phyloP scores from a whole-genome alignment of 495 filamentous ascomycete species.

The Trichoderma erinaceum region DNA sequence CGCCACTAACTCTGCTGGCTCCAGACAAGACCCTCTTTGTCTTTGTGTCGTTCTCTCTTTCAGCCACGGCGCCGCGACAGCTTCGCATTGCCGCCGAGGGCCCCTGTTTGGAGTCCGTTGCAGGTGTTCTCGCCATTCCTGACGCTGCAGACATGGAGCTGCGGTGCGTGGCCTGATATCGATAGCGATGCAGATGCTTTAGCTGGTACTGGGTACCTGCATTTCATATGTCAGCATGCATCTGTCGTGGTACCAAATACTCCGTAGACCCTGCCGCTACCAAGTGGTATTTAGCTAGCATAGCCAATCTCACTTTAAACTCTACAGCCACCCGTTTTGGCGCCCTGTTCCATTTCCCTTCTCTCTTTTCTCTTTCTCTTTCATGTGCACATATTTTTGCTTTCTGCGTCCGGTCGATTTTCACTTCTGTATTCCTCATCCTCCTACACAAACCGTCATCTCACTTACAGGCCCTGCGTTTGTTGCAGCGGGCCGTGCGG shows the following conservation, averaged over 20 bases:
- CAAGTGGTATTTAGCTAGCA: too few relatives aligned
- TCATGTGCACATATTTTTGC: not conserved
- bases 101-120: not conserved
- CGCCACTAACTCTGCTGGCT: not conserved
- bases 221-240: too few relatives aligned
- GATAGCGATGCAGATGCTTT: too few relatives aligned
- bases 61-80: not conserved
- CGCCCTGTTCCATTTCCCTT: not conserved
- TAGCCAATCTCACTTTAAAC: too few relatives aligned
- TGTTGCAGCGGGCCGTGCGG: conserved; percentile 13
- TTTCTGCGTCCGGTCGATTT: not conserved
- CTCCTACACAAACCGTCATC: not conserved
- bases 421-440: not conserved
- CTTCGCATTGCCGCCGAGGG: conserved; percentile 6
- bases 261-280: too few relatives aligned
- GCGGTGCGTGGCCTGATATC: too few relatives aligned
- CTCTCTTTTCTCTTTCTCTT: not conserved
- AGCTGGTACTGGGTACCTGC: too few relatives aligned
- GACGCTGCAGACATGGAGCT: not conserved
- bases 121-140: not conserved
- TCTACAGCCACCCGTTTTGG: too few relatives aligned
- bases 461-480: not conserved
- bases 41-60: too few relatives aligned
- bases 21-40: not conserved
- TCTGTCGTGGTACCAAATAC: too few relatives aligned